Evolutionary conservation across 768 basidiomycete genomes (phyloP).

Genomic region (Neoboletus brunneissimus): DNA sequence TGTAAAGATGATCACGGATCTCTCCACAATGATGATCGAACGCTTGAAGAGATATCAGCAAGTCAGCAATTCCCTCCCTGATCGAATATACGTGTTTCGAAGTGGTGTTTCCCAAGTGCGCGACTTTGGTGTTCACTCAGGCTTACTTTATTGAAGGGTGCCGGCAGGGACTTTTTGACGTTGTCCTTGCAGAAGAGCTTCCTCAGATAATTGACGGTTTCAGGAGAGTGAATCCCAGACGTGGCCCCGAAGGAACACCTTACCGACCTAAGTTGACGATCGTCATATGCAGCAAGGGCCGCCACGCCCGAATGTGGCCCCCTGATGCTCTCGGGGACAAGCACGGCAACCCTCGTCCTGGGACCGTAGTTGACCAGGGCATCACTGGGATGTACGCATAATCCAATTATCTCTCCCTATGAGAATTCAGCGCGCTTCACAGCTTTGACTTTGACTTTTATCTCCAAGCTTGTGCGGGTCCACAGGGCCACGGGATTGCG

Average conservation of each 20-base stretch:
- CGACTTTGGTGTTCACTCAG: background rate
- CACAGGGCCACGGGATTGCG: conserved; percentile 56
- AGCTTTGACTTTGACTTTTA: conserved; percentile 68
- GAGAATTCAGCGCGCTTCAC: background rate
- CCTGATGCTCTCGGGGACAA: conserved; percentile 48
- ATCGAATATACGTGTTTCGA: conserved; percentile 69
- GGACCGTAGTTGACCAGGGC: conserved; percentile 79
- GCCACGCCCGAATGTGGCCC: conserved; percentile 57
- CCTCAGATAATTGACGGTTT: conserved; percentile 62
- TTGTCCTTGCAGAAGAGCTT: conserved; percentile 57
- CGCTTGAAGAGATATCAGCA: conserved; percentile 56
- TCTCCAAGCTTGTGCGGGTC: conserved; percentile 69
- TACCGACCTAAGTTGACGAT: conserved; percentile 69
- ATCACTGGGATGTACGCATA: conserved; percentile 60
- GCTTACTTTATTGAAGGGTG: background rate
- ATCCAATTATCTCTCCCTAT: background rate
- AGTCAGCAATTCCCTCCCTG: conserved; percentile 58
- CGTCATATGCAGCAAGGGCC: conserved; percentile 77
- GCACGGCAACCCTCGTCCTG: conserved; percentile 76
- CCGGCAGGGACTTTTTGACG: conserved; percentile 67
- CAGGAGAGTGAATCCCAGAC: conserved; percentile 40
- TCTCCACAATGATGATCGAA: conserved; percentile 68
- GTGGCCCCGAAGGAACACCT: conserved; percentile 37
- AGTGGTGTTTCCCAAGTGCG: conserved; percentile 81
- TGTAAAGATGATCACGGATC: conserved; percentile 66